Conservation (phyloP, 345 rosid genomes). For the Anacardium occidentale region DNA sequence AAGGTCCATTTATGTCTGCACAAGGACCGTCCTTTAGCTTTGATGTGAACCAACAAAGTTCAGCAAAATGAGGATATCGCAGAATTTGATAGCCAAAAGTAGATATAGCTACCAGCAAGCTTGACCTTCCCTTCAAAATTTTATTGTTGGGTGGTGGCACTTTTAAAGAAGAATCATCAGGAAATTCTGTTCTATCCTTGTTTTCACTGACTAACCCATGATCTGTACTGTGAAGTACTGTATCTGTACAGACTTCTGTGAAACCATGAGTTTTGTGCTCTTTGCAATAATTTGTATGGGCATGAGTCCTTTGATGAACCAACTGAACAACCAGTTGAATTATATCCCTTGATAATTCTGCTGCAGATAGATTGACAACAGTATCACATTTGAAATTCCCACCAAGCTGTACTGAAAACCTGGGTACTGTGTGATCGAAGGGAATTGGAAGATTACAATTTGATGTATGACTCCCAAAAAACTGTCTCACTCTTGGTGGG, state of each 20-base stretch:
- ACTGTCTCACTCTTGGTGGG: constrained; percentile 61
- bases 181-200: constrained; percentile 28
- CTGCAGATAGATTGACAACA: constrained; percentile 60
- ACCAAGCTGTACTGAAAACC: constrained; percentile 57
- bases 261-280: constrained; percentile 29
- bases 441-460: constrained; percentile 38
- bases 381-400: constrained; percentile 50
- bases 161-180: constrained; percentile 37
- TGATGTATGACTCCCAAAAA: constrained; percentile 59
- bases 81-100: constrained; percentile 88
- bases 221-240: constrained; percentile 22
- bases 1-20: constrained; percentile 71
- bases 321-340: constrained; percentile 64
- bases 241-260: constrained; percentile 25
- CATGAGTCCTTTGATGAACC: constrained; percentile 61
- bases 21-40: constrained; percentile 91
- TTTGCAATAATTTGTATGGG: constrained; percentile 27
- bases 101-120: constrained; percentile 62
- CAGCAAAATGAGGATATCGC: constrained; percentile 92
- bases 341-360: constrained; percentile 61
- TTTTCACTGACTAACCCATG: constrained; percentile 28
- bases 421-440: constrained; percentile 51
- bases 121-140: constrained; percentile 69
- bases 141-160: constrained; percentile 42
- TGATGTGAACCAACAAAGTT: constrained; percentile 95